Evolutionary conservation across 179 eudicot genomes (phyloP), one percentile per base, ranked within the genome.

Genomic region (Drosera spatulata): DNA sequence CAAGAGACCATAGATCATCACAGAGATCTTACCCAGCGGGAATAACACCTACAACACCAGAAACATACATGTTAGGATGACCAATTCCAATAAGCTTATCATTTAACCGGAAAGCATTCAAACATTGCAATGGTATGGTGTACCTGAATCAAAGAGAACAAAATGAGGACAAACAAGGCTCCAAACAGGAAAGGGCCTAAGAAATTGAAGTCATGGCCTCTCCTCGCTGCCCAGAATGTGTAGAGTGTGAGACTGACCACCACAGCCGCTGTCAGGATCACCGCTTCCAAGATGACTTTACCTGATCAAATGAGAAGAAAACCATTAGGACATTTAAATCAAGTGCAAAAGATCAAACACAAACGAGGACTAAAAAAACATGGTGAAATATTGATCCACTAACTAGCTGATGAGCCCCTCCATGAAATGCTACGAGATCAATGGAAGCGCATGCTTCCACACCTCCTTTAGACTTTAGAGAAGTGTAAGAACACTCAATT

Each of bases 241-340:
- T 58, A 58, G 22, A 58, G 33, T 14, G 61, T 58, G 6, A 58
- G 61, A 58, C 61, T 58, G 47, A 58, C 61, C 41, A 58, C 61
- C 46, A 58, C 61, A 10, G 43, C 61, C 4, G 48, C 7, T 40
- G 61, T 58, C 43, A 58, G 14, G 4, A 58, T 58, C 47, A 42
- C 48, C 12, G 61, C 6, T 42, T 58, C 61, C 61, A 58, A 42
- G 2, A 58, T 41, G 2, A 58, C 61, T 37, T 58, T 58, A 15
- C 61, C 61, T 58, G 61, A 2, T 50, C 11, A 50, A 50, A 50
- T 15, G 14, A 3, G 14, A 7, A 50, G 14, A 15, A 50, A 22
- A 22, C 33, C 33, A 22, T 22, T 0, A 22, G 33, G 33, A 22
- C 33, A 22, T 22, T 22, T 22, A 22, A 22, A 22, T 22, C 33